Evolutionary conservation across 1,139 yeast genomes (phyloP).

Genomic region (Yamadazyma conglobata): DNA sequence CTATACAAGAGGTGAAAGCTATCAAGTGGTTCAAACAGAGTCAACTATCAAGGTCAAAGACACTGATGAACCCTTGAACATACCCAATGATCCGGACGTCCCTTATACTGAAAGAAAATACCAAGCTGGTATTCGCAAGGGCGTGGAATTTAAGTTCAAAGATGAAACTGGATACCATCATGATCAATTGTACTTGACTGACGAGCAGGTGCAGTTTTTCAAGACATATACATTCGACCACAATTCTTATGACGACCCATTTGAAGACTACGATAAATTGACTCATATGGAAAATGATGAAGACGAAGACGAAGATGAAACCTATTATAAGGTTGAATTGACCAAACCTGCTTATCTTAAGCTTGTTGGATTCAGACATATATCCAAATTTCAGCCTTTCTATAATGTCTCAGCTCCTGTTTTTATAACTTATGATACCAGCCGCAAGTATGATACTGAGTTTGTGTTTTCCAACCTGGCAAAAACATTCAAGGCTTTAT

Average conservation of each 20-base stretch:
- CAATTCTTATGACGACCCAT: constrained; percentile 16
- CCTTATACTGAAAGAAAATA: constrained; percentile 39
- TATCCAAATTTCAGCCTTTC: constrained; percentile 41
- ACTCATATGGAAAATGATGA: constrained; percentile 14
- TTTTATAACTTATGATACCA: constrained; percentile 50
- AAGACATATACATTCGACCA: constrained; percentile 37
- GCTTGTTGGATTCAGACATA: constrained; percentile 63
- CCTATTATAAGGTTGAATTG: constrained; percentile 12
- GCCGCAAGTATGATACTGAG: constrained; percentile 29
- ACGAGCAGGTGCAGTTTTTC: constrained; percentile 28
- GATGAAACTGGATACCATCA: constrained; percentile 26
- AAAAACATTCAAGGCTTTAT: constrained; percentile 65
- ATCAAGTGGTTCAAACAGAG: constrained; percentile 52
- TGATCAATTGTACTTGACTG: constrained; percentile 25
- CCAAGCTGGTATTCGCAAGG: constrained; percentile 29
- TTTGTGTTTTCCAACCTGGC: constrained; percentile 56
- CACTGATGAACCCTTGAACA: constrained; percentile 19
- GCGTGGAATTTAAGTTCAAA: constrained; percentile 19
- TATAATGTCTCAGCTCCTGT: constrained; percentile 54
- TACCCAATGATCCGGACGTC: constrained; percentile 13
- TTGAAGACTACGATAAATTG: background rate
- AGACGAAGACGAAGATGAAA: constrained; percentile 12
- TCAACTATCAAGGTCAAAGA: constrained; percentile 23
- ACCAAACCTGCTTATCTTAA: constrained; percentile 42
- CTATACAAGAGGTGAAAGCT: constrained; percentile 49